These are phyloP conservation scores for Nicotiana paniculata DNA, from an alignment of 257 asterid species.

Conservation along the genomic window DNA sequence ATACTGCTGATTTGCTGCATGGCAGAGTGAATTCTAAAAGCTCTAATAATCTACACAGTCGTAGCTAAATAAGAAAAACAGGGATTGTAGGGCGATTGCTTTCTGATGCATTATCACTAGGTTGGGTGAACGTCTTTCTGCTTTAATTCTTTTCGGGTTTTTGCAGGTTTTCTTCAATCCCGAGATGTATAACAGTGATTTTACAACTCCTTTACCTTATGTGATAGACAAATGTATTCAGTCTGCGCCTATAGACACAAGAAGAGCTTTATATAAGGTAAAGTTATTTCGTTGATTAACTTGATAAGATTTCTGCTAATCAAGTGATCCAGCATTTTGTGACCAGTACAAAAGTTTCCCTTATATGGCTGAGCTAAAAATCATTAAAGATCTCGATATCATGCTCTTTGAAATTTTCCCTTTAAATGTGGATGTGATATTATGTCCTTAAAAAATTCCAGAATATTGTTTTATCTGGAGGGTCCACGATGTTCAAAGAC, in stretches of 20 bases:
- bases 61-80: not conserved
- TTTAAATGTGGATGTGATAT: not conserved
- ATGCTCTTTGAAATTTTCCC: not conserved
- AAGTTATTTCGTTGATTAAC: not conserved
- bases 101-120: not conserved
- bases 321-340: not conserved
- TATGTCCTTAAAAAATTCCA: conserved; percentile 20
- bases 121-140: not conserved
- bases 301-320: not conserved
- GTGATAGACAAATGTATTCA: conserved; percentile 89
- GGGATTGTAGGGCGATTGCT: not conserved
- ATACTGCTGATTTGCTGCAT: not conserved
- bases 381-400: not conserved
- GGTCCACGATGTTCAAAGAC: conserved; percentile 96
- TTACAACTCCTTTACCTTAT: conserved; percentile 77
- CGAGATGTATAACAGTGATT: conserved; percentile 66
- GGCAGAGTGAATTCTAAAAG: not conserved
- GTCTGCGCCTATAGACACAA: conserved; percentile 96
- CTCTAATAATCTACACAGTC: not conserved
- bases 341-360: not conserved
- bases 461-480: conserved; percentile 95
- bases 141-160: not conserved
- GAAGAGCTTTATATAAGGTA: conserved; percentile 92
- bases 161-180: conserved; percentile 92
- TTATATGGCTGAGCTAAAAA: not conserved